Percentiles rank a stretch among this genome's conserved stretches.
These are phyloP conservation scores for Xylaria cubensis DNA, from an alignment of 495 filamentous ascomycete species.

Conservation along the genomic window DNA sequence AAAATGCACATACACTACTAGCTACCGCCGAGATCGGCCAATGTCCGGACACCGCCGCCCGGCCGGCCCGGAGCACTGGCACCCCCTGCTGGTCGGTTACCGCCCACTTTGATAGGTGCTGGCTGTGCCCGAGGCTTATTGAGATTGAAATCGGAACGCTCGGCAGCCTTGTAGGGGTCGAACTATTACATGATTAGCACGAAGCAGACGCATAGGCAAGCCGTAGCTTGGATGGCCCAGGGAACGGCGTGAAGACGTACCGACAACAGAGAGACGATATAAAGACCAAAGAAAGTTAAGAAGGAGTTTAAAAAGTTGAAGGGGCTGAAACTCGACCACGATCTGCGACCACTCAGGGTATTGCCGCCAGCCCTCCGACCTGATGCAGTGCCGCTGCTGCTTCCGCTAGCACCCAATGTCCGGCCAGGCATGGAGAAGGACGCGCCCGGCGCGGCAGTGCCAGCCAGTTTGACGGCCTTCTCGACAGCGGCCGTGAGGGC, in stretches of 20 bases:
- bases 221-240: not conserved
- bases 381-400: slow-evolving; percentile 18
- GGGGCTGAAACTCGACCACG: slow-evolving; percentile 47
- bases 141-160: slow-evolving; percentile 69
- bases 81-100: slow-evolving; percentile 31
- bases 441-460: slow-evolving; percentile 52
- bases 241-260: slow-evolving; percentile 36
- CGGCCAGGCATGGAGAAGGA: slow-evolving; percentile 50
- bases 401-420: slow-evolving; percentile 40
- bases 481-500: slow-evolving; percentile 78
- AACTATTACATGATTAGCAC: slow-evolving; percentile 50
- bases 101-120: slow-evolving; percentile 23
- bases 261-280: slow-evolving; percentile 63
- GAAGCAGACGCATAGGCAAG: not conserved
- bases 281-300: slow-evolving; percentile 65
- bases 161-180: slow-evolving; percentile 69
- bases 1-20: slow-evolving; percentile 19
- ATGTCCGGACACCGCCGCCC: slow-evolving; percentile 48
- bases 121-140: slow-evolving; percentile 41
- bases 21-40: slow-evolving; percentile 46
- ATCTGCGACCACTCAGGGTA: slow-evolving; percentile 41
- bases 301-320: slow-evolving; percentile 53
- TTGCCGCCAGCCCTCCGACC: slow-evolving; percentile 32
- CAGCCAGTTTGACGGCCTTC: slow-evolving; percentile 68
- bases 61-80: slow-evolving; percentile 35